phyloP scores from a whole-genome alignment of 352 stramenopile species.

The Phytophthora brassicae region DNA sequence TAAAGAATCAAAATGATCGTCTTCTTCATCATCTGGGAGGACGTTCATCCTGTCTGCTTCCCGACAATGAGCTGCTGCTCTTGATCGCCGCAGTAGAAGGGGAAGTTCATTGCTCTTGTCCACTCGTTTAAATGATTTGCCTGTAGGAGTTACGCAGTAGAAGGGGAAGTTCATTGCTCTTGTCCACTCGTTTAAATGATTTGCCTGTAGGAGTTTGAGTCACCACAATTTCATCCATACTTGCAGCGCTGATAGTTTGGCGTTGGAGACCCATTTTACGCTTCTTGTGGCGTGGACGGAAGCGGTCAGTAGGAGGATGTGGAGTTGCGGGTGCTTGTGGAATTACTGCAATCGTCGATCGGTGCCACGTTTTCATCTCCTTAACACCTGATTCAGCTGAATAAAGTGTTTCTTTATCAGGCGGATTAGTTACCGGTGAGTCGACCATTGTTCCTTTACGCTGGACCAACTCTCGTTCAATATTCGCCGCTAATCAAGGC shows the following conservation, averaged over 20 bases:
- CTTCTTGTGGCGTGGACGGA: slow-evolving; percentile 7
- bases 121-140: not conserved
- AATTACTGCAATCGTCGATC: slow-evolving; percentile 10
- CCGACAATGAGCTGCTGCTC: slow-evolving; percentile 9
- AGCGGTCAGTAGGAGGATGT: slow-evolving; percentile 16
- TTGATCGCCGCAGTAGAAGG: slow-evolving; percentile 19
- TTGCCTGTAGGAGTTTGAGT: not conserved
- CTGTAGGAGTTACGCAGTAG: slow-evolving; percentile 1
- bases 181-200: not conserved
- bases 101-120: slow-evolving; percentile 18
- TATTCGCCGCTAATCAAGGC: slow-evolving; percentile 7
- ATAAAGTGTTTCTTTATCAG: slow-evolving; percentile 4
- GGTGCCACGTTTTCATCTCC: slow-evolving; percentile 23
- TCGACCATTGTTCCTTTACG: slow-evolving; percentile 24
- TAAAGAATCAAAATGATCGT: not conserved
- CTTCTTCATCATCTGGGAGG: not conserved
- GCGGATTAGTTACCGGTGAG: slow-evolving; percentile 12
- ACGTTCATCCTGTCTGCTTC: not conserved
- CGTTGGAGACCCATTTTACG: not conserved
- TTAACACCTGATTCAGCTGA: not conserved
- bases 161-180: slow-evolving; percentile 14
- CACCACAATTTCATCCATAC: not conserved
- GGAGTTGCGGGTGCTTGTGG: slow-evolving; percentile 6
- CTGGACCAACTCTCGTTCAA: slow-evolving; percentile 16
- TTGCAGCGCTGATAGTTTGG: not conserved